Percentiles rank a stretch among this genome's conserved stretches.
phyloP scores from a whole-genome alignment of 345 rosid genomes.

The Streptanthus diversifolius region DNA sequence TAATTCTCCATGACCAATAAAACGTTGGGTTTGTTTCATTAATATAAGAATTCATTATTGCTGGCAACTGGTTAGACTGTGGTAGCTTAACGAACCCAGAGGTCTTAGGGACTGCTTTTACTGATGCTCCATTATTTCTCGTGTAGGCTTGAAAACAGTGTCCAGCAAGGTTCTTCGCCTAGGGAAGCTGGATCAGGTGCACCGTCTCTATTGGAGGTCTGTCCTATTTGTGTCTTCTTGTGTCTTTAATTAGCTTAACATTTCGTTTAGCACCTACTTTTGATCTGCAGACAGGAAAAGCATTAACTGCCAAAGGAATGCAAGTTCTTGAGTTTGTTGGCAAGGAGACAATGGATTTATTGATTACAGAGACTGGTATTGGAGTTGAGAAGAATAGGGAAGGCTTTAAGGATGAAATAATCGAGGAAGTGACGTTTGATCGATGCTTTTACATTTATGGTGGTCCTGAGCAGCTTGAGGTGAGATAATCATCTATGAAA shows the following conservation, averaged over 20 bases:
- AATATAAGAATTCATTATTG: background rate
- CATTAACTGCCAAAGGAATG: conserved; percentile 90
- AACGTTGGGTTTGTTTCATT: conserved; percentile 4
- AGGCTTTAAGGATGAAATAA: conserved; percentile 62
- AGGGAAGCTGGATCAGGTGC: conserved; percentile 63
- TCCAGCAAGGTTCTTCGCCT: conserved; percentile 65
- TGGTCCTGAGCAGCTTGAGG: conserved; percentile 99
- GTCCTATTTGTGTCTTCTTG: conserved; percentile 18
- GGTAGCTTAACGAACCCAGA: background rate
- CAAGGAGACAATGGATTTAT: conserved; percentile 90
- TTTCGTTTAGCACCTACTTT: conserved; percentile 14
- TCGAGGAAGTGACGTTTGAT: conserved; percentile 92
- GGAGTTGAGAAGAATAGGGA: conserved; percentile 55
- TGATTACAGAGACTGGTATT: conserved; percentile 82
- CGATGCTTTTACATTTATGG: conserved; percentile 98
- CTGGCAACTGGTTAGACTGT: background rate
- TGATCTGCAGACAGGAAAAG: conserved; percentile 74
- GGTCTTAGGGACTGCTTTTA: background rate
- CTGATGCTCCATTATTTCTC: conserved; percentile 1
- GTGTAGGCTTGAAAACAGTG: conserved; percentile 68
- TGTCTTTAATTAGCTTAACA: background rate
- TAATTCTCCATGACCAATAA: background rate
- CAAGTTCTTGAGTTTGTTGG: conserved; percentile 95
- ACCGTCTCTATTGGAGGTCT: conserved; percentile 86
- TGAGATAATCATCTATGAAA: conserved; percentile 29